phyloP scores from a whole-genome alignment of 2,329 filamentous ascomycete species.

The Cryphonectria japonica region DNA sequence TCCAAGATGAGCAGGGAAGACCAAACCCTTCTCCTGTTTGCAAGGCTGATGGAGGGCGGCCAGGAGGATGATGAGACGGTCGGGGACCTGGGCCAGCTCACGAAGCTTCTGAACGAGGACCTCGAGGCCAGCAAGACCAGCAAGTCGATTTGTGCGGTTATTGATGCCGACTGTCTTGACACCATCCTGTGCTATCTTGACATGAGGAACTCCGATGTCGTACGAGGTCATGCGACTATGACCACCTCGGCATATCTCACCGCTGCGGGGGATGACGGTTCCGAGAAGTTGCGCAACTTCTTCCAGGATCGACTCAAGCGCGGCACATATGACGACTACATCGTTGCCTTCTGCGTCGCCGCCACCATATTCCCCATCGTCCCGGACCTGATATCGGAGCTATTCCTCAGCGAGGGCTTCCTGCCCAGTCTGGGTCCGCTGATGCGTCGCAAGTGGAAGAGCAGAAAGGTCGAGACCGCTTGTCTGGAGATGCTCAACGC shows the following conservation, averaged over 20 bases:
- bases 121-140: constrained; percentile 46
- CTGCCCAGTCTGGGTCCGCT: constrained; percentile 75
- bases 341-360: constrained; percentile 91
- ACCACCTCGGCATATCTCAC: constrained; percentile 84
- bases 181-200: constrained; percentile 87
- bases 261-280: constrained; percentile 71
- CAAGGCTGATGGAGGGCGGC: constrained; percentile 87
- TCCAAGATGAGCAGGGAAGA: constrained; percentile 53
- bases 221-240: constrained; percentile 81
- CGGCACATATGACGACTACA: constrained; percentile 83
- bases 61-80: constrained; percentile 77
- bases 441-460: constrained; percentile 81
- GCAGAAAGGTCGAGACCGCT: constrained; percentile 81
- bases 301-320: constrained; percentile 73
- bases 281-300: constrained; percentile 71
- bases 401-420: constrained; percentile 91
- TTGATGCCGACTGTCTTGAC: constrained; percentile 78
- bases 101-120: constrained; percentile 63
- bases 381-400: constrained; percentile 70
- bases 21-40: constrained; percentile 77
- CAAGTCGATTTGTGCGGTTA: constrained; percentile 60
- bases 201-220: constrained; percentile 72
- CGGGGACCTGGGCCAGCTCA: constrained; percentile 60
- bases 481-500: constrained; percentile 89
- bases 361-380: constrained; percentile 85